Percentiles rank a stretch among this genome's conserved stretches.
These are phyloP conservation scores for Arthroderma sp. DNA, from an alignment of 2,329 filamentous ascomycete species.

Conservation along the genomic window DNA sequence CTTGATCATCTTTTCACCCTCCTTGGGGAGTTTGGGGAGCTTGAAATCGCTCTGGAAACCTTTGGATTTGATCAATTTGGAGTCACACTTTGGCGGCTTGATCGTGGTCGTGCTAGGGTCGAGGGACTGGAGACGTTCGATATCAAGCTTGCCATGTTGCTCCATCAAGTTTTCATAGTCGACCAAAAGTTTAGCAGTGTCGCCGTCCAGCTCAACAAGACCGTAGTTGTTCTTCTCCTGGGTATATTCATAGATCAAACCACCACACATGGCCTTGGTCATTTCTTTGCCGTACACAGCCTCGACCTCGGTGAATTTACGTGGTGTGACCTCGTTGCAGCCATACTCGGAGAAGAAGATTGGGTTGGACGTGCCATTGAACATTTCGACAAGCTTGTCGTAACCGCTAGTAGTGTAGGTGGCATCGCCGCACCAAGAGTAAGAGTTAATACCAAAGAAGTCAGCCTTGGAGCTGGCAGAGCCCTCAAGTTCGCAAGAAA, in stretches of 20 bases:
- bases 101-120: slow-evolving; percentile 44
- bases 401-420: slow-evolving; percentile 43
- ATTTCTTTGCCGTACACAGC: slow-evolving; percentile 48
- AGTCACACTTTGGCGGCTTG: slow-evolving; percentile 50
- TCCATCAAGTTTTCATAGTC: slow-evolving; percentile 63
- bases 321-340: slow-evolving; percentile 46
- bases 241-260: slow-evolving; percentile 40
- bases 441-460: slow-evolving; percentile 55
- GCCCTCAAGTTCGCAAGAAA: slow-evolving; percentile 42
- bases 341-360: slow-evolving; percentile 57
- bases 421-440: slow-evolving; percentile 54
- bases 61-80: slow-evolving; percentile 49
- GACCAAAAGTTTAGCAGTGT: slow-evolving; percentile 43
- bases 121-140: slow-evolving; percentile 50
- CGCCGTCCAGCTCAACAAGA: slow-evolving; percentile 48
- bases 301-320: slow-evolving; percentile 48
- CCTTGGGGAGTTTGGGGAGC: slow-evolving; percentile 54
- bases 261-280: slow-evolving; percentile 45
- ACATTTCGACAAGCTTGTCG: slow-evolving; percentile 44
- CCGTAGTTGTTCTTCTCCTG: slow-evolving; percentile 37
- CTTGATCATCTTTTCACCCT: slow-evolving; percentile 58
- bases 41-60: slow-evolving; percentile 70
- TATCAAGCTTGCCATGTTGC: slow-evolving; percentile 64
- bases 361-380: slow-evolving; percentile 44
- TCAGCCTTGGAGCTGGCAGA: slow-evolving; percentile 43